Base-by-base conservation (phyloP, 108 stramenopile species). In the Cyclotella sp. region DNA sequence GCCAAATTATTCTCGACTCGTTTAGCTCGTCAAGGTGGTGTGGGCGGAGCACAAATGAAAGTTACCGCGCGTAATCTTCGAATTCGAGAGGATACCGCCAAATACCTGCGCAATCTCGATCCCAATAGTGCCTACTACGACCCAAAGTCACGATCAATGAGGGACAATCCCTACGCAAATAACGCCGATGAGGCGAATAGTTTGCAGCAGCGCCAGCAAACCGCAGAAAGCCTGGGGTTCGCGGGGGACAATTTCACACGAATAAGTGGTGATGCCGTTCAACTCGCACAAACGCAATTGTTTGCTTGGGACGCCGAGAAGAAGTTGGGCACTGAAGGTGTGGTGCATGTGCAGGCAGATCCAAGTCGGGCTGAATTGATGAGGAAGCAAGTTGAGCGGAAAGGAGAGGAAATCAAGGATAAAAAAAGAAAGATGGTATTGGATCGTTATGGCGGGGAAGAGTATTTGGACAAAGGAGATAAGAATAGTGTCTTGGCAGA, bases 51-150 rank as follows among this genome's bases (percentile, higher is more conserved):
- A 15, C 97, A 98, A 87, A 98, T 98, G 97, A 97, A 96, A 82
- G 95, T 96, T 16, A 98, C 98, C 9, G 98, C 98, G 18, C 92
- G 98, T 6, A 99, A 99, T 77, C 88, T 99, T 12, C 93, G 99
- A 42, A 98, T 99, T 75, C 95, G 99, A 28, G 99, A 99, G 75
- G 99, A 99, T 83, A 98, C 97, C 39, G 98, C 98, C 62, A 99
- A 99, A 77, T 99, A 99, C 84, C 82, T 99, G 55, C 84, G 96
- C 45, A 99, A 99, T 76, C 83, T 99, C 15, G 95, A 98, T 81
- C 89, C 94, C 12, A 95, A 97, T 66, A 91, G 89, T 13, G 97
- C 97, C 16, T 97, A 93, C 63, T 98, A 98, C 73, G 98, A 98
- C 88, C 97, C 97, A 12, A 98, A 97, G 72, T 88, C 91, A 7